Evolutionary conservation across 345 rosid species (phyloP).

Genomic region (Lumnitzera littorea): DNA sequence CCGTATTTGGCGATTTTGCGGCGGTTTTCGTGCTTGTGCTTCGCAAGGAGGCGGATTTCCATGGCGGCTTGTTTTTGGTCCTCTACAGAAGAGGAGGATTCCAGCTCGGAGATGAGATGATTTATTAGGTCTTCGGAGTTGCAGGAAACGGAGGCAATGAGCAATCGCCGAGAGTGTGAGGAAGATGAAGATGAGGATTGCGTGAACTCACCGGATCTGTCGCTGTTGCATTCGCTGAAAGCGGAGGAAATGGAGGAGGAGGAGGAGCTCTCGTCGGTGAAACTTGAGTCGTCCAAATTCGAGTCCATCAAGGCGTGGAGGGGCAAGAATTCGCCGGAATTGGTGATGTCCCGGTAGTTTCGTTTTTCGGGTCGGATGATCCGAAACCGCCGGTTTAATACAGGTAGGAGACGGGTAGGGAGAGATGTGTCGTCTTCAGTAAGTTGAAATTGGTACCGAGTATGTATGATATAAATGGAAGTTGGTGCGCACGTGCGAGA

Average conservation of each 20-base stretch:
- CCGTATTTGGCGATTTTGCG: slow-evolving; percentile 52
- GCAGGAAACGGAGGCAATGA: slow-evolving; percentile 49
- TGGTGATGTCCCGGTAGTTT: no score
- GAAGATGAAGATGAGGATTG: slow-evolving; percentile 31
- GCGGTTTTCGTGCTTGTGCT: slow-evolving; percentile 64
- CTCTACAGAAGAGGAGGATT: slow-evolving; percentile 21
- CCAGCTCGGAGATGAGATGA: slow-evolving; percentile 5
- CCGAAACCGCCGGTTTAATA: no score
- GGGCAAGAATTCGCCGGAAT: no score
- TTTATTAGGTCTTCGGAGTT: slow-evolving; percentile 58
- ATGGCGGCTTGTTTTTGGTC: slow-evolving; percentile 63
- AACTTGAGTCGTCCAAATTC: slow-evolving; percentile 24
- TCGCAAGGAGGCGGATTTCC: slow-evolving; percentile 76
- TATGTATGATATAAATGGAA: no score
- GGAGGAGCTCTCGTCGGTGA: slow-evolving; percentile 24
- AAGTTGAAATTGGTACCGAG: no score
- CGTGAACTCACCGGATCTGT: slow-evolving; percentile 80
- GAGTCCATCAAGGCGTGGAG: slow-evolving; percentile 37
- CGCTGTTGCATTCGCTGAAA: slow-evolving; percentile 89
- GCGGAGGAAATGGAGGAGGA: slow-evolving; percentile 34
- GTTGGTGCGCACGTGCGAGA: no score
- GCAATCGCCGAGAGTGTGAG: slow-evolving; percentile 38
- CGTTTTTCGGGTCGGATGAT: no score
- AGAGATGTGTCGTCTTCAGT: no score
- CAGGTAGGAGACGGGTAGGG: no score